Evolutionary conservation across 202 grass and related monocot species (phyloP).

Genomic region (Digitaria exilis): DNA sequence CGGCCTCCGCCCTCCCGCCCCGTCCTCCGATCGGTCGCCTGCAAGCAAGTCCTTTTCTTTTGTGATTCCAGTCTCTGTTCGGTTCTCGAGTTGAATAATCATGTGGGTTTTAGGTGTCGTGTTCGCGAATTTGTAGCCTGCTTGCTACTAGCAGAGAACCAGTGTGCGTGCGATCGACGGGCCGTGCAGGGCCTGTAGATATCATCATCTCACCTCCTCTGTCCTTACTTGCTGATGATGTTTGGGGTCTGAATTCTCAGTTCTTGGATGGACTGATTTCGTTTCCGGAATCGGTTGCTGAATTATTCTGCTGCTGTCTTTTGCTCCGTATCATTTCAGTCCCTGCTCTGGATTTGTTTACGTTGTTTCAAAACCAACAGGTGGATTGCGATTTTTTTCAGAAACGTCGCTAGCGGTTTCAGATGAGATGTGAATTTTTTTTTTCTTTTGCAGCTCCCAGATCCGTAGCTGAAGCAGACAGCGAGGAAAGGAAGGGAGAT

Average conservation of each 20-base stretch:
- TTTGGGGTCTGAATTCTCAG: neutral
- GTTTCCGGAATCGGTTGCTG: neutral
- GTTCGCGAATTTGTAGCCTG: neutral
- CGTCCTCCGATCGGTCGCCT: neutral
- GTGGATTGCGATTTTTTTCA: neutral
- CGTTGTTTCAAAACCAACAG: neutral
- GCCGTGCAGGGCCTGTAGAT: constrained; percentile 40
- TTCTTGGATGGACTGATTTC: constrained; percentile 27
- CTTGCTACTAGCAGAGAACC: neutral
- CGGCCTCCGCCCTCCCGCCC: neutral
- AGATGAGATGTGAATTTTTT: neutral
- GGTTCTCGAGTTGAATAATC: constrained; percentile 42
- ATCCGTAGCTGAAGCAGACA: neutral
- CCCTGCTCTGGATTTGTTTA: neutral
- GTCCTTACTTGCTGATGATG: constrained; percentile 9
- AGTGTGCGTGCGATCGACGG: neutral
- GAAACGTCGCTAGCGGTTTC: neutral
- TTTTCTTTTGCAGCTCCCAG: neutral
- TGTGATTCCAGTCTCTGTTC: neutral
- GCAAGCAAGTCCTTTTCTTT: neutral
- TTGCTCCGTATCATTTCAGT: neutral
- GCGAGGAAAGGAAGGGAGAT: neutral
- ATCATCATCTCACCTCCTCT: constrained; percentile 12
- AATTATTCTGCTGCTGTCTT: neutral
- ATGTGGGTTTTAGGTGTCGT: neutral